Percentiles rank a stretch among this genome's conserved stretches.
Evolutionary conservation across 2,329 filamentous ascomycete genomes (phyloP).

Genomic region (Dryadomyces quercivorus): DNA sequence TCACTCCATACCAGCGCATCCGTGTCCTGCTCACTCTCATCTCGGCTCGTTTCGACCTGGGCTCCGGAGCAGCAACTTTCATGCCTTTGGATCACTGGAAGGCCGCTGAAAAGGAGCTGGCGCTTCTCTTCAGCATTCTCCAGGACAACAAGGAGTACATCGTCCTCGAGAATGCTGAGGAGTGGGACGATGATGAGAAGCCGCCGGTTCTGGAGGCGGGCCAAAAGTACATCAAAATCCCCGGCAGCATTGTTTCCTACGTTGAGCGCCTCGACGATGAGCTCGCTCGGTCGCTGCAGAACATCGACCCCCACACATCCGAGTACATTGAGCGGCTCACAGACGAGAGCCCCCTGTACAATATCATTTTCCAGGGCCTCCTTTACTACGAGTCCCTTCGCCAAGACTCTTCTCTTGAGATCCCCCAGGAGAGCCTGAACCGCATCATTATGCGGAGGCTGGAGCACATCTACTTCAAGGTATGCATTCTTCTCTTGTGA

Average conservation of each 20-base stretch:
- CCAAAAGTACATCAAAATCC: constrained; percentile 77
- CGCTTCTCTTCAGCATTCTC: constrained; percentile 63
- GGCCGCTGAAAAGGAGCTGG: constrained; percentile 77
- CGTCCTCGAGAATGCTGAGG: constrained; percentile 83
- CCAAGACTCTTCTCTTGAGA: constrained; percentile 57
- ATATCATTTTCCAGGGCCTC: constrained; percentile 76
- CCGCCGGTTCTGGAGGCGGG: constrained; percentile 59
- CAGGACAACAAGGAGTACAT: constrained; percentile 70
- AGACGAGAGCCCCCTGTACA: constrained; percentile 84
- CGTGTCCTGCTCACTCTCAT: constrained; percentile 84
- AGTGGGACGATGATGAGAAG: constrained; percentile 99
- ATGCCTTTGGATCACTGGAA: constrained; percentile 99
- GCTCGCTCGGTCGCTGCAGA: constrained; percentile 90
- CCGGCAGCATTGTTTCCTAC: constrained; percentile 88
- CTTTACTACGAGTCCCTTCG: constrained; percentile 78
- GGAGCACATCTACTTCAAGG: constrained; percentile 98
- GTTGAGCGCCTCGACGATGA: constrained; percentile 94
- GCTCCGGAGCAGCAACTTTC: constrained; percentile 60
- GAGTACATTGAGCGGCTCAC: constrained; percentile 94
- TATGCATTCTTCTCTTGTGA: constrained; percentile 20
- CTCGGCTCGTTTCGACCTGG: constrained; percentile 88
- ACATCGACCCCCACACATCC: constrained; percentile 94
- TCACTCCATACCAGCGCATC: constrained; percentile 86
- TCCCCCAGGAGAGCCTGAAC: constrained; percentile 79
- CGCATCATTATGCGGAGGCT: constrained; percentile 85